Base-by-base conservation (phyloP, 805 yeast species). In the Saccharomycopsis guyanensis region DNA sequence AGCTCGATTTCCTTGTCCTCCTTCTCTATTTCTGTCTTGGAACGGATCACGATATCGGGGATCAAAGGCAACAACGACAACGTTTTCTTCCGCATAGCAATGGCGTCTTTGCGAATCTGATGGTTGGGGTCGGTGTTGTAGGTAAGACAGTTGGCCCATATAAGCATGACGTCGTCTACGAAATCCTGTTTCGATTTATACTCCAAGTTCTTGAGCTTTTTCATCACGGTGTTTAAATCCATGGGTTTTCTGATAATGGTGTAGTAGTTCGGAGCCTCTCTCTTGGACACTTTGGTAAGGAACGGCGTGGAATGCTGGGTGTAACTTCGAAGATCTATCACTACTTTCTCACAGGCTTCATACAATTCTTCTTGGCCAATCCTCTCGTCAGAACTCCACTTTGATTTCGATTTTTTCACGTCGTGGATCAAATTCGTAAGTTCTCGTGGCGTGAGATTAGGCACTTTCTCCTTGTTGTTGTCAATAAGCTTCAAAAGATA, bases 231-330 rank as follows among this genome's bases (percentile, higher is more conserved):
- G 58, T 88, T 89, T 55, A 93, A 69, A 59, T 93, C 99, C 99
- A 93, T 93, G 19, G 99, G 97, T 48, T 76, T 78, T 56, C 87
- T 89, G 57, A 93, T 91, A 36, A 93, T 73, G 47, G 82, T 81
- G 54, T 87, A 87, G 64, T 93, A 93, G 60, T 93, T 93, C 5
- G 98, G 99, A 0, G 99, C 99, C 58, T 93, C 99, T 46, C 98
- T 74, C 60, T 93, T 93, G 49, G 93, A 86, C n/a, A 93, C 99
- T 59, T 86, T 86, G 65, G 89, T 93, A 54, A 93, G 70, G 59
- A 93, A 93, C 0, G 97, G 95, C 1, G 97, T 88, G 0, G 97
- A 88, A 64, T 93, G 97, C 58, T 93, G 97, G 0, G 98, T 91
- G 55, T 83, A 86, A 4, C 91, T 86, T 58, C 98, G 73, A 27